A percentile compares a stretch with the other conserved stretches of the same genome.
Conservation (phyloP, 345 rosid species). For the Corchorus capsularis region DNA sequence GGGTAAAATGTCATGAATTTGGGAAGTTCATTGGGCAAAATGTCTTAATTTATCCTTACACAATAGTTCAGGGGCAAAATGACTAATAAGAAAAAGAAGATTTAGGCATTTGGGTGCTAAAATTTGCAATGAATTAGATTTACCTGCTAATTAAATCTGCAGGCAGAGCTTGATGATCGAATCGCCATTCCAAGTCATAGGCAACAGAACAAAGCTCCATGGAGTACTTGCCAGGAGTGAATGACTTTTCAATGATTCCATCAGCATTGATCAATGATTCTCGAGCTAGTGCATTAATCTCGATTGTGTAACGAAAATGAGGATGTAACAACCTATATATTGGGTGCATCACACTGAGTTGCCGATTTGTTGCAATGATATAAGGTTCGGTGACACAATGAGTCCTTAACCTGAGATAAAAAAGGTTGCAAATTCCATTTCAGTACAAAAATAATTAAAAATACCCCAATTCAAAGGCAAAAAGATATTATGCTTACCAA, state of each 20-base stretch:
- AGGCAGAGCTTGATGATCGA: constrained; percentile 53
- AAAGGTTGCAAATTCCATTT: not conserved
- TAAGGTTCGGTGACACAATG: constrained; percentile 56
- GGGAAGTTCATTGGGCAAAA: too few relatives aligned
- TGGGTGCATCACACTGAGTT: constrained; percentile 66
- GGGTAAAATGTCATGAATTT: too few relatives aligned
- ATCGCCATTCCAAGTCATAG: constrained; percentile 52
- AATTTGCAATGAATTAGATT: constrained; percentile 2
- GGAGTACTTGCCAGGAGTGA: constrained; percentile 49
- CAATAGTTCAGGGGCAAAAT: too few relatives aligned
- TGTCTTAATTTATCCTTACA: too few relatives aligned
- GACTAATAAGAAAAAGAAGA: not conserved
- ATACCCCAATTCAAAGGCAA: not conserved
- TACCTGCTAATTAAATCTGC: constrained; percentile 53
- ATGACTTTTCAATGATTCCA: constrained; percentile 54
- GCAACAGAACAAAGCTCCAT: constrained; percentile 50
- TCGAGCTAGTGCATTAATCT: constrained; percentile 62
- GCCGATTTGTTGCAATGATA: constrained; percentile 56
- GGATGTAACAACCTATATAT: constrained; percentile 52
- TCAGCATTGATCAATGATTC: constrained; percentile 47
- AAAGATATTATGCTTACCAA: constrained; percentile 14
- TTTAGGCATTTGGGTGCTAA: not conserved
- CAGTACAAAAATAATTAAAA: not conserved
- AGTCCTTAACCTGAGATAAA: constrained; percentile 49
- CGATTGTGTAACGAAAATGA: constrained; percentile 65